Evolutionary conservation across 768 basidiomycete genomes (phyloP).

Genomic region (Suillus americanus): DNA sequence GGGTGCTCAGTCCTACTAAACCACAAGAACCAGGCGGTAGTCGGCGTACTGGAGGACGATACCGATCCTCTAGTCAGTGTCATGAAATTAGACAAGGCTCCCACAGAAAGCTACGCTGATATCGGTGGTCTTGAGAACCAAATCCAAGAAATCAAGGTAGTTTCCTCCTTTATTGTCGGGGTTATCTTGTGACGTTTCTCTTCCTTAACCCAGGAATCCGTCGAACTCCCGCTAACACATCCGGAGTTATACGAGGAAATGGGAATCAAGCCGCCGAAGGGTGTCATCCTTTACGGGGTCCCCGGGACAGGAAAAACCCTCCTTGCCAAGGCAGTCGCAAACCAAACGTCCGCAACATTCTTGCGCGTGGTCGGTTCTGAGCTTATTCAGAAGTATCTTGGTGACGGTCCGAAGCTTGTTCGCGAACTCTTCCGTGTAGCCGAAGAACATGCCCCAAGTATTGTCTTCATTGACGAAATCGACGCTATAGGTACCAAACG

Average conservation of each 20-base stretch:
- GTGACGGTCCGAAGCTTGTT: conserved; percentile 97
- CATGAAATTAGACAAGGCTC: conserved; percentile 99
- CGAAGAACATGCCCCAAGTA: conserved; percentile 97
- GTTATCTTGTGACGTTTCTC: background rate
- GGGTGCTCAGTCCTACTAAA: conserved; percentile 94
- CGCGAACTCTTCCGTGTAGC: conserved; percentile 96
- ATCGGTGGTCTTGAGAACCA: conserved; percentile 96
- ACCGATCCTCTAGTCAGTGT: conserved; percentile 94
- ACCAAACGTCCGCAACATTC: conserved; percentile 98
- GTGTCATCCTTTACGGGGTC: conserved; percentile 98
- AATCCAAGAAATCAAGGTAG: conserved; percentile 97
- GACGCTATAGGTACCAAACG: conserved; percentile 98
- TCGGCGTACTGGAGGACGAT: conserved; percentile 95
- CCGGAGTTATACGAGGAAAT: conserved; percentile 99
- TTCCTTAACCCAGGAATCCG: conserved; percentile 71
- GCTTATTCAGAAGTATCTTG: conserved; percentile 98
- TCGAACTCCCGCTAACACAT: conserved; percentile 95
- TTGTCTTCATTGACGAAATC: conserved; percentile 99
- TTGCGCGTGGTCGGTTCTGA: conserved; percentile 96
- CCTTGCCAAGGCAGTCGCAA: conserved; percentile 95
- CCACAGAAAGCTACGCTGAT: conserved; percentile 97
- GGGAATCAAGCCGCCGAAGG: conserved; percentile 99
- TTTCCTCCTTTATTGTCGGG: background rate
- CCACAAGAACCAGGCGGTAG: conserved; percentile 93
- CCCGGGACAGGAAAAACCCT: conserved; percentile 99